phyloP scores from a whole-genome alignment of 805 yeast genomes.

The Clavispora carvajalis region DNA sequence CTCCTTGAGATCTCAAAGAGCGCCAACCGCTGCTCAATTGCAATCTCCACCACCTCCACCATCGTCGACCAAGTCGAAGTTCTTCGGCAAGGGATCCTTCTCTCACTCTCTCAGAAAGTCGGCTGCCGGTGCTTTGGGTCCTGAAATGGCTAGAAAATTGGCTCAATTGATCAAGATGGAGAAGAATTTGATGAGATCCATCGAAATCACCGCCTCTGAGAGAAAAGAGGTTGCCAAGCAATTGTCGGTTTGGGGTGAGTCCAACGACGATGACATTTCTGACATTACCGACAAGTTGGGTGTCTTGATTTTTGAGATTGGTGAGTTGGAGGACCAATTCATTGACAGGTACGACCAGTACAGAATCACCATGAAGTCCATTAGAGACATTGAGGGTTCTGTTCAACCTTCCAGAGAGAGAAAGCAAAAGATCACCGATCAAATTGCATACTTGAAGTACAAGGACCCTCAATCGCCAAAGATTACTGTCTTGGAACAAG shows the following conservation, averaged over 20 bases:
- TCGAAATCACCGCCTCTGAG: constrained; percentile 72
- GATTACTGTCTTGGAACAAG: constrained; percentile 78
- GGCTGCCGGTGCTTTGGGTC: constrained; percentile 76
- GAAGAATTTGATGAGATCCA: constrained; percentile 73
- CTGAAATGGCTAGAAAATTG: constrained; percentile 71
- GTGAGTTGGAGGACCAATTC: constrained; percentile 83
- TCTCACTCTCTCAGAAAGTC: constrained; percentile 60
- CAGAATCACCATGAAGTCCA: constrained; percentile 74
- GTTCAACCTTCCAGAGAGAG: constrained; percentile 87
- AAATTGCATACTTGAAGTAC: constrained; percentile 77
- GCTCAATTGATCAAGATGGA: constrained; percentile 74
- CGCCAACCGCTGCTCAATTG: constrained; percentile 95
- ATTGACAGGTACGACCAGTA: constrained; percentile 83
- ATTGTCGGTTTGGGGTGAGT: constrained; percentile 82
- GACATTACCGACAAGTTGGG: constrained; percentile 87
- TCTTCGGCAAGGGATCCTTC: constrained; percentile 79
- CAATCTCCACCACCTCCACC: constrained; percentile 95
- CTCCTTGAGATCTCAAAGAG: constrained; percentile 90
- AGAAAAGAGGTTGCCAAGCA: constrained; percentile 80
- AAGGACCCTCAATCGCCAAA: constrained; percentile 83
- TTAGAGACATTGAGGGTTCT: constrained; percentile 80
- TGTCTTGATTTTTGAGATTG: constrained; percentile 74
- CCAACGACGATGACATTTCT: constrained; percentile 77
- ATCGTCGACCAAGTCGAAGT: constrained; percentile 80
- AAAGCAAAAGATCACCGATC: constrained; percentile 78